Conservation (phyloP, 495 filamentous ascomycete species). For the Pyronema domesticum region DNA sequence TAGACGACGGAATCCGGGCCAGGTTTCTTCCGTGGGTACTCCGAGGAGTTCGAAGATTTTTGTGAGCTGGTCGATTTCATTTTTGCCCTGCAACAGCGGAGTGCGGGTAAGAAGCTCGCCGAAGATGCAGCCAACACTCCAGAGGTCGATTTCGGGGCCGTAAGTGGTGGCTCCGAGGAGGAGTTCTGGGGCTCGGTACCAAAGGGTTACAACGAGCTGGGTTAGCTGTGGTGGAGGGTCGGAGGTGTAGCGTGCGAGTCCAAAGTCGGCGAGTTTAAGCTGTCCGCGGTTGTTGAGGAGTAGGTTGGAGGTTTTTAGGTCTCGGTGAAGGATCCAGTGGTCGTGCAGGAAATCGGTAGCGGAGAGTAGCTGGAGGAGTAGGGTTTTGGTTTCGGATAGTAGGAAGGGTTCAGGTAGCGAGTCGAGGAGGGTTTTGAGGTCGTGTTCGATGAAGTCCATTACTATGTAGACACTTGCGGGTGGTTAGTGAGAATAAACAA, state of each 20-base stretch:
- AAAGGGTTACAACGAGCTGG: constrained; percentile 88
- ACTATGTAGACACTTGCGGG: constrained; percentile 67
- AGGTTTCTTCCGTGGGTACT: constrained; percentile 67
- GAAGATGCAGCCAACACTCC: constrained; percentile 94
- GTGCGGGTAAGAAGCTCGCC: constrained; percentile 74
- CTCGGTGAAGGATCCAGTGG: constrained; percentile 88
- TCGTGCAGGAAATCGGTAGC: constrained; percentile 75
- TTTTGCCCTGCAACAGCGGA: constrained; percentile 75
- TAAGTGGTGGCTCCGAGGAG: constrained; percentile 69
- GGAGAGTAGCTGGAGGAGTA: constrained; percentile 63
- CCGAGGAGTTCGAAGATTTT: constrained; percentile 80
- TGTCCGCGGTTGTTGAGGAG: constrained; percentile 88
- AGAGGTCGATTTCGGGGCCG: constrained; percentile 68
- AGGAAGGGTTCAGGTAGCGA: constrained; percentile 91
- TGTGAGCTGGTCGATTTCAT: constrained; percentile 67
- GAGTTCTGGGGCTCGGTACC: constrained; percentile 88
- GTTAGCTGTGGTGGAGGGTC: constrained; percentile 72
- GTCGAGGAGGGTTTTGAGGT: constrained; percentile 82
- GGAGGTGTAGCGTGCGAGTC: constrained; percentile 82
- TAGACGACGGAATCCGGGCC: constrained; percentile 73
- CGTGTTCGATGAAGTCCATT: constrained; percentile 96
- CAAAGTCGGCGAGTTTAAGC: constrained; percentile 94
- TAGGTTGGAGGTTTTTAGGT: constrained; percentile 92
- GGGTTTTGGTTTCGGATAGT: constrained; percentile 79
- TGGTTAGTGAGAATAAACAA: neutral